Conservation (phyloP, 345 rosid genomes). For the Bruguiera parviflora region DNA sequence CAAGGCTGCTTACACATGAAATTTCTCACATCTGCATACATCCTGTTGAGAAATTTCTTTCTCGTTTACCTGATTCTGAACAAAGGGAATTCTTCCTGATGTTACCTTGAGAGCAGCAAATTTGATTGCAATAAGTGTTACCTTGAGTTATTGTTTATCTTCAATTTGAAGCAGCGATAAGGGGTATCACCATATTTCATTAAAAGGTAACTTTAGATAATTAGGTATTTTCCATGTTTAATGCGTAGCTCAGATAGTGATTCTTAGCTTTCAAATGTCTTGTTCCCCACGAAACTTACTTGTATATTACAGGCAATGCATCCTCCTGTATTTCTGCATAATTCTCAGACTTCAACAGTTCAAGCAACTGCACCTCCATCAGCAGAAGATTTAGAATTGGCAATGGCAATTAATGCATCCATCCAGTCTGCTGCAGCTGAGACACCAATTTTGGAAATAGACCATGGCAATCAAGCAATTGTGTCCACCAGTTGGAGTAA, state of each 20-base stretch:
- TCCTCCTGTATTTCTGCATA: constrained; percentile 59
- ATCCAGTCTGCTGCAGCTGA: constrained; percentile 54
- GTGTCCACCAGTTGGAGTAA: constrained; percentile 40
- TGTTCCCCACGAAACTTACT: neutral
- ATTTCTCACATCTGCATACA: no score
- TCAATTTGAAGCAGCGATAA: no score
- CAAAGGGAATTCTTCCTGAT: no score
- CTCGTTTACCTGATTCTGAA: no score
- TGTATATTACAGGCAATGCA: constrained; percentile 47
- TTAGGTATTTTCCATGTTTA: no score
- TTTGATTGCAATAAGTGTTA: no score
- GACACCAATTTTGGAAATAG: constrained; percentile 31
- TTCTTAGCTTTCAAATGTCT: neutral
- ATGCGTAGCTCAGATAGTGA: neutral
- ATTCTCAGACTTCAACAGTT: constrained; percentile 30
- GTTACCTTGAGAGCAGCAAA: no score
- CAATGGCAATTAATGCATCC: constrained; percentile 76
- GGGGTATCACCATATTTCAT: no score
- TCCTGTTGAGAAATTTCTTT: no score
- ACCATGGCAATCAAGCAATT: constrained; percentile 35
- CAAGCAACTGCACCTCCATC: constrained; percentile 70
- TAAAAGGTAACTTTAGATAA: no score
- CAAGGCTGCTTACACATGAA: no score
- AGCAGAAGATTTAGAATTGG: constrained; percentile 58
- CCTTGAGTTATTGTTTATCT: no score